A percentile compares a stretch with the other conserved stretches of the same genome.
These are phyloP conservation scores for Phascolomyces articulosus DNA, from an alignment of 371 early-diverging fungal genomes.

Conservation along the genomic window DNA sequence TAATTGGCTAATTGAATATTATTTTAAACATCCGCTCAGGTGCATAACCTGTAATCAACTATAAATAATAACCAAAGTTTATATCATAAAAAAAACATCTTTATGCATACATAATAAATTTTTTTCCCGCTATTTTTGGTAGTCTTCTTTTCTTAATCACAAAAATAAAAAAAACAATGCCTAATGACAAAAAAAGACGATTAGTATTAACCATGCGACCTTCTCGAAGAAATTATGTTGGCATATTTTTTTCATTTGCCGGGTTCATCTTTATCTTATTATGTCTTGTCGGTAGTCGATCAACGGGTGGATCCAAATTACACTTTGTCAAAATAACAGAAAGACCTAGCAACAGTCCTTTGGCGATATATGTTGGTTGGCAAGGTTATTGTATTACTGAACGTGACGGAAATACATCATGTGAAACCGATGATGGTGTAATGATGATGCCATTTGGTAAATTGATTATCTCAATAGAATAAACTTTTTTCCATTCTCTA, in stretches of 20 bases:
- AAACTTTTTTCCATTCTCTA: too few species aligned
- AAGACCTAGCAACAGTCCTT: conserved; percentile 12
- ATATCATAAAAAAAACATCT: too few species aligned
- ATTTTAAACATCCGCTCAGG: too few species aligned
- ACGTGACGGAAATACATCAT: conserved; percentile 2
- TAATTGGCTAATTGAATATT: too few species aligned
- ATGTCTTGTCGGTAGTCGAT: conserved; percentile 36
- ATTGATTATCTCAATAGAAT: too few species aligned
- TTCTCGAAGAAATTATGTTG: conserved; percentile 28
- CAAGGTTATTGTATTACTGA: conserved; percentile 44
- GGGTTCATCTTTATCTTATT: conserved; percentile 40
- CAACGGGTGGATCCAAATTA: conserved; percentile 22
- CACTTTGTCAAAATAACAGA: conserved; percentile 41
- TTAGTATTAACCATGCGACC: conserved; percentile 22
- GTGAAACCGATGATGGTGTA: conserved; percentile 29
- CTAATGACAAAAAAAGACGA: conserved; percentile 21
- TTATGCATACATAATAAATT: too few species aligned
- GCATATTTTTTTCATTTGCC: conserved; percentile 29
- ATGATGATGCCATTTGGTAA: conserved; percentile 50
- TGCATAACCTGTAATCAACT: too few species aligned
- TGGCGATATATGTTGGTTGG: conserved; percentile 37
- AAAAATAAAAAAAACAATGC: neutral
- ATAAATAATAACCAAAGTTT: too few species aligned
- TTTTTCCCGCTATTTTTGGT: too few species aligned
- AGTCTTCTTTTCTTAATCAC: too few species aligned